Evolutionary conservation across 805 yeast species (phyloP).

Genomic region (Barnettozyma siamensis): DNA sequence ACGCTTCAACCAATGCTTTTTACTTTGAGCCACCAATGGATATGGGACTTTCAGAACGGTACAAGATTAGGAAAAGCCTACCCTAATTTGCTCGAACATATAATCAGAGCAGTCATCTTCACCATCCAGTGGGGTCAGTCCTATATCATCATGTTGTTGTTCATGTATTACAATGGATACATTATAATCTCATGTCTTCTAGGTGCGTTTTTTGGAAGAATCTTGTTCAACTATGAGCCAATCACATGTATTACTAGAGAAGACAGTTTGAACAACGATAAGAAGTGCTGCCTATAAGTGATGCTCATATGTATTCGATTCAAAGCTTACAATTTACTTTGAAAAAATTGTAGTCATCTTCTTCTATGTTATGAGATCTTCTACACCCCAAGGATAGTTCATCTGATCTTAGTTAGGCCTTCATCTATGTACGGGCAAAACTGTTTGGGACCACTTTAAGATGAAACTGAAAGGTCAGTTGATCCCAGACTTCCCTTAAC

Average conservation of each 20-base stretch:
- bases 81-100: slow-evolving; percentile 46
- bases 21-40: slow-evolving; percentile 27
- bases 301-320: no score
- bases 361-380: no score
- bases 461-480: no score
- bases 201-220: slow-evolving; percentile 55
- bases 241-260: slow-evolving; percentile 21
- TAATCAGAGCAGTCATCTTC: slow-evolving; percentile 43
- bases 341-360: no score
- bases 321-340: no score
- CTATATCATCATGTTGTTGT: slow-evolving; percentile 62
- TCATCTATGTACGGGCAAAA: no score
- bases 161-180: slow-evolving; percentile 73
- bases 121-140: slow-evolving; percentile 59
- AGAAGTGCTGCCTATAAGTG: slow-evolving; percentile 29
- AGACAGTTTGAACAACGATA: slow-evolving; percentile 28
- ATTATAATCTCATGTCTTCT: slow-evolving; percentile 56
- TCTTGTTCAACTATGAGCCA: slow-evolving; percentile 47
- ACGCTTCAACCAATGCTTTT: slow-evolving; percentile 21
- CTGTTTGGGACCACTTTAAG: no score
- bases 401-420: no score
- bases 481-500: no score
- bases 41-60: slow-evolving; percentile 13
- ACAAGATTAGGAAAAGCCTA: slow-evolving; percentile 19
- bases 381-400: no score